Evolutionary conservation across 148 eudicot species (phyloP), one percentile per base, ranked within the genome.

Genomic region (Nepenthes mirabilis): DNA sequence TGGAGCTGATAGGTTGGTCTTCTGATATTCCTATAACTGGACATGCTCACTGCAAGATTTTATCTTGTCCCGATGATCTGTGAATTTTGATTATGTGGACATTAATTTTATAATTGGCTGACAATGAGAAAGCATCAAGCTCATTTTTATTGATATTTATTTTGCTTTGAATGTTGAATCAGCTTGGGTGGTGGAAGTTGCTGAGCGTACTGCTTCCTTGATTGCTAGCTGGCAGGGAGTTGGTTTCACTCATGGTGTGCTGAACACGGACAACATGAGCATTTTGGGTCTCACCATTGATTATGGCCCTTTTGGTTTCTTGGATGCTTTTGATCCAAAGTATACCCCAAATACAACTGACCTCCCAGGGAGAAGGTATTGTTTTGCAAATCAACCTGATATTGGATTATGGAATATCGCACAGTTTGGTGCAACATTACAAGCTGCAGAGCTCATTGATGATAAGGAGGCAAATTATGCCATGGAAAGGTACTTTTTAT

Each of bases 181-280:
- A 94, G 99, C 99, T 67, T 94, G 99, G 99, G 93, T 84, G 13
- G 99, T 89, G 68, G 99, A 89, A 76, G 87, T 94, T 76, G 97
- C 97, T 64, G 99, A 94, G 74, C 91, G 83, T 61, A 94, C 99
- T 62, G 99, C 99, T 64, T 84, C 91, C 75, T 74, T 89, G 80
- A 62, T 94, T 71, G 97, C 97, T 36, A 65, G 87, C 43, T 94
- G 99, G 99, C 99, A 94, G 82, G 99, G 99, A 55, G 99, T 94
- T 66, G 99, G 99, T 54, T 94, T 94, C 77, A 94, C 99, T 10
- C 99, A 94, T 72, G 99, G 99, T 36, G 99, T 94, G 76, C 72
- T 94, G 72, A 94, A 94, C 75, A 94, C 99, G 0, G 99, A 94
- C 76, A 94, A 94, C 72, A 94, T 94, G 99, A 94, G 99, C 69